These are phyloP conservation scores for Lepidium africanum DNA, from an alignment of 345 rosid species.

Conservation along the genomic window DNA sequence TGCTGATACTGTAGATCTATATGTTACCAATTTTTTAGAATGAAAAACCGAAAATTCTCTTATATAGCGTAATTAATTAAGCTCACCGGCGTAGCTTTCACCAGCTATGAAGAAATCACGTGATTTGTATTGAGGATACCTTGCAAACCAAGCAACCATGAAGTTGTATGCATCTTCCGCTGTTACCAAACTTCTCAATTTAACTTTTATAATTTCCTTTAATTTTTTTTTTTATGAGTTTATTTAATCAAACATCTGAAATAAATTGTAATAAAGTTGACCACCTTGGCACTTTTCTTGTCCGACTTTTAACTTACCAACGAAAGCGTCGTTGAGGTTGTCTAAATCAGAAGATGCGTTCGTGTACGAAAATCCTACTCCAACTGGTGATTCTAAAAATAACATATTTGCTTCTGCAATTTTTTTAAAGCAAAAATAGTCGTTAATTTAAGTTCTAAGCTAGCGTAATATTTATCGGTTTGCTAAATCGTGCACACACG, in stretches of 20 bases:
- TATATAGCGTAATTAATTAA: background rate
- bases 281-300: no score
- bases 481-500: background rate
- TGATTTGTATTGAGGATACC: slow-evolving; percentile 27
- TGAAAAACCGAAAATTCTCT: background rate
- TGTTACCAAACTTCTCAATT: background rate
- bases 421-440: background rate
- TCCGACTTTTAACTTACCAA: no score
- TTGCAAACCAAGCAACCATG: slow-evolving; percentile 28
- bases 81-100: slow-evolving; percentile 35
- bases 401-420: slow-evolving; percentile 51
- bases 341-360: slow-evolving; percentile 48
- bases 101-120: slow-evolving; percentile 32
- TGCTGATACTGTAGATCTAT: background rate
- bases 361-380: slow-evolving; percentile 69
- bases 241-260: background rate
- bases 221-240: no score
- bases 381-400: slow-evolving; percentile 62
- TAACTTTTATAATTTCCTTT: no score
- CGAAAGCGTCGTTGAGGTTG: slow-evolving; percentile 43
- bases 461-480: background rate
- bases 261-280: background rate
- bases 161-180: slow-evolving; percentile 35
- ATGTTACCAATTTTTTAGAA: background rate
- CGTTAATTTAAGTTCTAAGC: background rate